Evolutionary conservation across 2,329 filamentous ascomycete species (phyloP).

Genomic region (Chrysoporthe deuterocubensis): DNA sequence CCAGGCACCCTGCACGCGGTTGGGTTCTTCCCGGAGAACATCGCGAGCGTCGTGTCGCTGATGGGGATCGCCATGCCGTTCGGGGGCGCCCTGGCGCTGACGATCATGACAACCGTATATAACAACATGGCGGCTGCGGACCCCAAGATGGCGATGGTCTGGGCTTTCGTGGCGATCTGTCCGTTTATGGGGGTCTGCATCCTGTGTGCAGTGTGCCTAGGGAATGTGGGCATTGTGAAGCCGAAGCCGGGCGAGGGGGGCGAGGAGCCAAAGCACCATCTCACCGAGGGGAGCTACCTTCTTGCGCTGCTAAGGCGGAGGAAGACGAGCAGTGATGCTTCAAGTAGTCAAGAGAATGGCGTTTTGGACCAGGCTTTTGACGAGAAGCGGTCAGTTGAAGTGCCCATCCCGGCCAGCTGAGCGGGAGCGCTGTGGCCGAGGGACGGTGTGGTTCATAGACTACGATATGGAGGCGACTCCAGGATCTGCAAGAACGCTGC

Average conservation of each 20-base stretch:
- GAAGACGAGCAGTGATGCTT: neutral
- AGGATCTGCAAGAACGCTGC: neutral
- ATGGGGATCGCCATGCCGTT: slow-evolving; percentile 64
- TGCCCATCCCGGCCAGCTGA: neutral
- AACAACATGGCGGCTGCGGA: slow-evolving; percentile 52
- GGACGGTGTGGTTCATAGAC: neutral
- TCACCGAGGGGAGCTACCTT: slow-evolving; percentile 17
- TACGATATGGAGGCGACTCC: neutral
- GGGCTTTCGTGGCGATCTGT: slow-evolving; percentile 65
- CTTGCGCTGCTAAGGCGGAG: slow-evolving; percentile 11
- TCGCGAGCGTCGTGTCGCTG: slow-evolving; percentile 63
- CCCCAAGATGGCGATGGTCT: slow-evolving; percentile 56
- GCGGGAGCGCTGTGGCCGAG: neutral
- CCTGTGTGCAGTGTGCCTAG: slow-evolving; percentile 35
- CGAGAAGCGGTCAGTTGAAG: slow-evolving; percentile 4
- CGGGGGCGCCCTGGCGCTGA: slow-evolving; percentile 67
- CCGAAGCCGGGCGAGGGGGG: slow-evolving; percentile 16
- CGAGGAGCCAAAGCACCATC: slow-evolving; percentile 17
- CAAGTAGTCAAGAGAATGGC: neutral
- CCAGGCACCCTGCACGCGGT: slow-evolving; percentile 60
- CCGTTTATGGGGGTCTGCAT: slow-evolving; percentile 56
- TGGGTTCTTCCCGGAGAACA: slow-evolving; percentile 61
- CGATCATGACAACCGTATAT: slow-evolving; percentile 71
- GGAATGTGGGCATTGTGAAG: slow-evolving; percentile 40
- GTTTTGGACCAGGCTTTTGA: neutral